phyloP scores from a whole-genome alignment of 2,329 filamentous ascomycete species.

The Aschersonia sp. region DNA sequence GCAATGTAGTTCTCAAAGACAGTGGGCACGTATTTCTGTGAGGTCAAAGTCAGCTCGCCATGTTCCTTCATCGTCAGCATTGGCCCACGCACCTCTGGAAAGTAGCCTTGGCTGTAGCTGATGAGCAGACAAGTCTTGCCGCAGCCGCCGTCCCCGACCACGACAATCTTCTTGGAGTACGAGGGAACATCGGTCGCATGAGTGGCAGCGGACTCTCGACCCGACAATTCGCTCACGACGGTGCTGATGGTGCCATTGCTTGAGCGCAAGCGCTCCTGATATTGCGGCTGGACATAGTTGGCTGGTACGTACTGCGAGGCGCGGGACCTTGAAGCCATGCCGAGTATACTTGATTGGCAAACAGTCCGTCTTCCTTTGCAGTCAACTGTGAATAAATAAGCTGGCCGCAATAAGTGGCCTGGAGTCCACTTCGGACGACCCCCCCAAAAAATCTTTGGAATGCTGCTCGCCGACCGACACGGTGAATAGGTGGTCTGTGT shows the following conservation, averaged over 20 bases:
- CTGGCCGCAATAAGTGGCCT: not conserved
- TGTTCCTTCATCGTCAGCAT: no score
- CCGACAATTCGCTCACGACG: slow-evolving; percentile 60
- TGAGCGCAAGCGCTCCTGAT: slow-evolving; percentile 45
- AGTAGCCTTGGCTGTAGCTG: slow-evolving; percentile 97
- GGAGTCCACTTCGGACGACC: slow-evolving; percentile 1
- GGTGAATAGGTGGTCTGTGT: no score
- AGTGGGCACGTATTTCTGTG: slow-evolving; percentile 96
- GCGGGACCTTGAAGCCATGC: slow-evolving; percentile 41
- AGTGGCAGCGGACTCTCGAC: slow-evolving; percentile 65
- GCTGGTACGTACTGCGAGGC: slow-evolving; percentile 34
- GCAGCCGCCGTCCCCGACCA: slow-evolving; percentile 94
- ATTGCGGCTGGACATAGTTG: slow-evolving; percentile 22
- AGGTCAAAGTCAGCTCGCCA: not conserved
- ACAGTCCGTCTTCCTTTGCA: not conserved
- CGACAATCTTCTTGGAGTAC: slow-evolving; percentile 98
- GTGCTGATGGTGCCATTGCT: slow-evolving; percentile 89
- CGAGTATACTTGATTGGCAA: slow-evolving; percentile 2
- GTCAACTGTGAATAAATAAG: not conserved
- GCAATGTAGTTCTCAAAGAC: slow-evolving; percentile 99
- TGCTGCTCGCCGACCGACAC: no score
- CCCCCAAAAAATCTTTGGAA: no score
- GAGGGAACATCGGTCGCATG: slow-evolving; percentile 80
- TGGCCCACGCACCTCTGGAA: slow-evolving; percentile 66
- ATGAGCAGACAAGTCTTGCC: slow-evolving; percentile 98